phyloP scores from a whole-genome alignment of 73 alveolate species.

The Paramecium tetraurelia region DNA sequence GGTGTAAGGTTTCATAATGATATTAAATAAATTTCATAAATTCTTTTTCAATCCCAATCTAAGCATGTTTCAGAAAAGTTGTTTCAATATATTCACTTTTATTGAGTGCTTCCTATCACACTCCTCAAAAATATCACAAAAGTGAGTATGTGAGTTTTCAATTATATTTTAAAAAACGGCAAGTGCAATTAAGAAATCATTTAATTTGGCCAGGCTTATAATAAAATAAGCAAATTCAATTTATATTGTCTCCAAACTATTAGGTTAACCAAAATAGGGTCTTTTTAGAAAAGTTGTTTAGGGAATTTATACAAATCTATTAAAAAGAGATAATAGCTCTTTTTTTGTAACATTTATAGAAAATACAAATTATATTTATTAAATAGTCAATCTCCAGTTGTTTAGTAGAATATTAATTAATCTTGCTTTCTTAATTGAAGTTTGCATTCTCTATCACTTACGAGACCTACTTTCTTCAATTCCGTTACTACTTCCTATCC shows the following conservation, averaged over 20 bases:
- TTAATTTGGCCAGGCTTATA: too few species aligned
- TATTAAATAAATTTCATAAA: neutral
- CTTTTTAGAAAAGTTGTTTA: neutral
- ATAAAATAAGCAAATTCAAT: too few species aligned
- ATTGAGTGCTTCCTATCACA: neutral
- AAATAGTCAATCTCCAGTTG: conserved; percentile 19
- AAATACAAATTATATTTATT: neutral
- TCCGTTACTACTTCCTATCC: conserved; percentile 34
- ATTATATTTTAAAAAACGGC: too few species aligned
- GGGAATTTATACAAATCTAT: neutral
- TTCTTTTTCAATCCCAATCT: conserved; percentile 5
- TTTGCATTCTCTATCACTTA: neutral
- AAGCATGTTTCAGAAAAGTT: neutral
- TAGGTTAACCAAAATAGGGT: too few species aligned
- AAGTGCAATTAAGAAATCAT: too few species aligned
- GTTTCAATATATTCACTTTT: neutral
- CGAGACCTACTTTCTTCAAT: neutral
- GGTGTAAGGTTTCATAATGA: neutral
- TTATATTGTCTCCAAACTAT: too few species aligned
- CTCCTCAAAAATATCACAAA: neutral
- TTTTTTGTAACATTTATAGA: neutral
- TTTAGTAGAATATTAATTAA: neutral
- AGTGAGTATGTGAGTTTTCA: too few species aligned
- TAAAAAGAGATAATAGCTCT: neutral
- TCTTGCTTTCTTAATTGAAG: neutral